Conservation (phyloP, 768 basidiomycete genomes). For the Mycena rebaudengoi region DNA sequence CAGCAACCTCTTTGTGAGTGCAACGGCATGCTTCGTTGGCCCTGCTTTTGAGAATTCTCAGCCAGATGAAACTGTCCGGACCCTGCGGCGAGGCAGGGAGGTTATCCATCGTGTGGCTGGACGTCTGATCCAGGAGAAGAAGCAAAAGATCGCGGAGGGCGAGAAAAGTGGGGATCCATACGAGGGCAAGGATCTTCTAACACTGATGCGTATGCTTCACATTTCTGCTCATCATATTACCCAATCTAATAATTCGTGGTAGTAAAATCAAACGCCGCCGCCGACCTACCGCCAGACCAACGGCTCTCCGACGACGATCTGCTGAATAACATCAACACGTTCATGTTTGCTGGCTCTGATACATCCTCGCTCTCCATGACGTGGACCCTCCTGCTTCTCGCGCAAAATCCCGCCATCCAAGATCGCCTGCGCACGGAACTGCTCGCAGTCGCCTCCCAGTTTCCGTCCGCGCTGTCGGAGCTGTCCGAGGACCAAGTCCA, state of each 20-base stretch:
- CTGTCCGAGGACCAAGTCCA: slow-evolving; percentile 73
- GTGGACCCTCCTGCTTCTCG: slow-evolving; percentile 84
- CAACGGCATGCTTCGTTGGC: background rate
- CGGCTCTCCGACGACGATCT: slow-evolving; percentile 90
- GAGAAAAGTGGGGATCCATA: slow-evolving; percentile 60
- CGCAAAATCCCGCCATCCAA: slow-evolving; percentile 73
- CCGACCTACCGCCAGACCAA: slow-evolving; percentile 71
- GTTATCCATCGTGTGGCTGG: slow-evolving; percentile 79
- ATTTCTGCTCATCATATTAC: background rate
- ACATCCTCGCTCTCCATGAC: slow-evolving; percentile 85
- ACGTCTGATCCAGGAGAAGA: slow-evolving; percentile 81
- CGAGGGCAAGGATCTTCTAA: slow-evolving; percentile 79
- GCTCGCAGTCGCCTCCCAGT: slow-evolving; percentile 49
- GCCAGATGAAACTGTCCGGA: slow-evolving; percentile 62
- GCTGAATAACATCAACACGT: slow-evolving; percentile 85
- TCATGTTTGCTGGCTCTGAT: slow-evolving; percentile 92
- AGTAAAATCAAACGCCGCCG: slow-evolving; percentile 88
- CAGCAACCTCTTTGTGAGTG: slow-evolving; percentile 65
- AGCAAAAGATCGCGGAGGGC: slow-evolving; percentile 70
- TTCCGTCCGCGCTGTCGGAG: slow-evolving; percentile 46
- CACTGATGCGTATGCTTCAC: slow-evolving; percentile 70
- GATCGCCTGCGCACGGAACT: slow-evolving; percentile 77
- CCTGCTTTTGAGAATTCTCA: slow-evolving; percentile 33
- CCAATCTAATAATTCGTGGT: background rate
- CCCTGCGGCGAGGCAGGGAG: slow-evolving; percentile 62